phyloP scores from a whole-genome alignment of 495 filamentous ascomycete genomes.

The Talaromyces proteolyticus region DNA sequence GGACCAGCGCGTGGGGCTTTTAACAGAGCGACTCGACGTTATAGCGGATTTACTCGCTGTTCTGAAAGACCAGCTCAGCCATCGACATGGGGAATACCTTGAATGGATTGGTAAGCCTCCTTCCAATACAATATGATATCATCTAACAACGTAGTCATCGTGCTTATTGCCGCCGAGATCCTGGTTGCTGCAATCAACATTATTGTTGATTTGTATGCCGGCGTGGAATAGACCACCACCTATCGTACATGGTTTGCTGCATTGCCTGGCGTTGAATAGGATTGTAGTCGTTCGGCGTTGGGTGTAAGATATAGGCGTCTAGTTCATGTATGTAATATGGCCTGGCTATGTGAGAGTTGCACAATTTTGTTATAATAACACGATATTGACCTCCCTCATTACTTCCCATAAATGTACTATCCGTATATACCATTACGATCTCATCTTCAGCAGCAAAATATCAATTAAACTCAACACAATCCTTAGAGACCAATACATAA shows the following conservation, averaged over 20 bases:
- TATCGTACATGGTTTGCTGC: background rate
- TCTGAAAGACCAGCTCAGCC: constrained; percentile 91
- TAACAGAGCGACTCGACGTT: constrained; percentile 87
- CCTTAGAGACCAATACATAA: too few species aligned
- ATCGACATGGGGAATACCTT: constrained; percentile 91
- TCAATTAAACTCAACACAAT: too few species aligned
- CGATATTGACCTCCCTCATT: too few species aligned
- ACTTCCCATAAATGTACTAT: too few species aligned
- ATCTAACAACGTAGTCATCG: constrained; percentile 57
- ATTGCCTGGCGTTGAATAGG: background rate
- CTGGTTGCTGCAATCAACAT: constrained; percentile 94
- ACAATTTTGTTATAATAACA: too few species aligned
- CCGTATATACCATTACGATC: too few species aligned
- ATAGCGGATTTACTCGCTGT: constrained; percentile 93
- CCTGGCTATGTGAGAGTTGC: too few species aligned
- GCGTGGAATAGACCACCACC: constrained; percentile 49
- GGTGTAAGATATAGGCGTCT: too few species aligned
- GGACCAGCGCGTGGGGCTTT: constrained; percentile 85
- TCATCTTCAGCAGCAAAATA: too few species aligned
- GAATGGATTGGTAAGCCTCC: constrained; percentile 82
- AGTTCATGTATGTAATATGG: too few species aligned
- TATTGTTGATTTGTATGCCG: constrained; percentile 87
- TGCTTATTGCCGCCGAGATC: constrained; percentile 94
- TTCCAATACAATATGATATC: background rate
- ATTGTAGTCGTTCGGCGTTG: background rate